Percentiles rank a stretch among this genome's conserved stretches.
Evolutionary conservation across 768 basidiomycete genomes (phyloP).

Genomic region (Suillus placidus): DNA sequence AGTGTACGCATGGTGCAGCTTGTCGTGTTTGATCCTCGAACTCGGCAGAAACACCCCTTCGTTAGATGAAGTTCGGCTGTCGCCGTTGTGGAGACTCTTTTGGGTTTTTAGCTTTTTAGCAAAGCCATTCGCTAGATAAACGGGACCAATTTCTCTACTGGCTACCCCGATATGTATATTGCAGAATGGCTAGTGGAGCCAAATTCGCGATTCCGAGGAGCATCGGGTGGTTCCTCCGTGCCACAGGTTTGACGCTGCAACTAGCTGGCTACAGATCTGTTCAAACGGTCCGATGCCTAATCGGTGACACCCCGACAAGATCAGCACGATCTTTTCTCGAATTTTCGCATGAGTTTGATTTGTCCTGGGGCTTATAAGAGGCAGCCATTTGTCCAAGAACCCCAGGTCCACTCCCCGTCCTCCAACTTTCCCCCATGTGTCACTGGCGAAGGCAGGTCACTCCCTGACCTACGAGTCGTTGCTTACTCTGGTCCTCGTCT

Average conservation of each 20-base stretch:
- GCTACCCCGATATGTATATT: constrained; percentile 26
- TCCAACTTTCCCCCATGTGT: constrained; percentile 54
- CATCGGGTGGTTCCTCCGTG: constrained; percentile 32
- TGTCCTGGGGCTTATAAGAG: constrained; percentile 30
- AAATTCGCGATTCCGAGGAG: constrained; percentile 37
- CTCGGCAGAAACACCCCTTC: constrained; percentile 16
- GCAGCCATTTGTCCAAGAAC: constrained; percentile 8
- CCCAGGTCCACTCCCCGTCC: constrained; percentile 22
- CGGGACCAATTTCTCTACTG: constrained; percentile 19
- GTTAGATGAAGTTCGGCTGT: constrained; percentile 23
- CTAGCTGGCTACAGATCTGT: constrained; percentile 24
- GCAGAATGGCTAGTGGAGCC: constrained; percentile 19
- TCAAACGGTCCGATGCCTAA: constrained; percentile 27
- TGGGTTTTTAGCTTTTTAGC: constrained; percentile 41
- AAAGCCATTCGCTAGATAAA: constrained; percentile 21
- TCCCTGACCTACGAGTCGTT: constrained; percentile 19
- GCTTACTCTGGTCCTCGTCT: constrained; percentile 13
- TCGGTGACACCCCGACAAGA: constrained; percentile 26
- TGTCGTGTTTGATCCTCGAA: constrained; percentile 26
- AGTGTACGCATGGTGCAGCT: constrained; percentile 16
- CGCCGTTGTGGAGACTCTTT: constrained; percentile 30
- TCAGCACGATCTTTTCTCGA: constrained; percentile 28
- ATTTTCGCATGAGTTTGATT: constrained; percentile 18
- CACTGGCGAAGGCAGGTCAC: constrained; percentile 65
- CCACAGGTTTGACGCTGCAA: constrained; percentile 23